A percentile compares a stretch with the other conserved stretches of the same genome.
phyloP scores from a whole-genome alignment of 2,329 filamentous ascomycete genomes.

The Aspergillus japonicus region DNA sequence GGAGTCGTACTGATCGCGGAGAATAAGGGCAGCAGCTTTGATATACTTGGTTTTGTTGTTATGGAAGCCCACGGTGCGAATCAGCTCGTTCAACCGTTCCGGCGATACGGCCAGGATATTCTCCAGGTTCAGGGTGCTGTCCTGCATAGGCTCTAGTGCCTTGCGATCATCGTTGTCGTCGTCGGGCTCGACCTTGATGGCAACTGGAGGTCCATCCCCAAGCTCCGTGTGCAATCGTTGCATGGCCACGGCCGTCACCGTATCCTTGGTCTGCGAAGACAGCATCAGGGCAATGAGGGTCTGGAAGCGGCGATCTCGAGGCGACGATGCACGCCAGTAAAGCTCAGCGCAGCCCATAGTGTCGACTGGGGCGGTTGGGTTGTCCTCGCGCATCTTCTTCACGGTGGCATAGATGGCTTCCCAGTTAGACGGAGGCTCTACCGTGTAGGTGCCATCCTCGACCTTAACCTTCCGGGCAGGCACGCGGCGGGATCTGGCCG shows the following conservation, averaged over 20 bases:
- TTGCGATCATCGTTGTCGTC: slow-evolving; percentile 25
- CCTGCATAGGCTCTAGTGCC: slow-evolving; percentile 26
- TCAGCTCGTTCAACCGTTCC: slow-evolving; percentile 67
- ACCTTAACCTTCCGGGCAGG: slow-evolving; percentile 43
- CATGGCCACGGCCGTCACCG: slow-evolving; percentile 83
- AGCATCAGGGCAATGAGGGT: slow-evolving; percentile 87
- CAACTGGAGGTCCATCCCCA: slow-evolving; percentile 30
- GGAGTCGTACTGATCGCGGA: slow-evolving; percentile 66
- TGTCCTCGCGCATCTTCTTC: slow-evolving; percentile 72
- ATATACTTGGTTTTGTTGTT: slow-evolving; percentile 90
- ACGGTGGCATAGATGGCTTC: slow-evolving; percentile 75
- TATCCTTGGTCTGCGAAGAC: slow-evolving; percentile 90
- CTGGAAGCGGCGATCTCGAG: slow-evolving; percentile 70
- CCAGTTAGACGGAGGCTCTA: slow-evolving; percentile 75
- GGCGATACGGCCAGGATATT: slow-evolving; percentile 74
- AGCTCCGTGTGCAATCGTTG: slow-evolving; percentile 73
- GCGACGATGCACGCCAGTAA: slow-evolving; percentile 43
- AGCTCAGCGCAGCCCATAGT: slow-evolving; percentile 84
- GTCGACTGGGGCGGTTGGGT: slow-evolving; percentile 75
- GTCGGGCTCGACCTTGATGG: slow-evolving; percentile 27
- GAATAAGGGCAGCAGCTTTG: slow-evolving; percentile 69
- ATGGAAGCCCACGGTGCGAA: slow-evolving; percentile 85
- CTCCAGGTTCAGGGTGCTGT: slow-evolving; percentile 65
- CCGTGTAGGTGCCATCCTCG: slow-evolving; percentile 35
- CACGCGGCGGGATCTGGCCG: slow-evolving; percentile 34